Evolutionary conservation across 1,284 basidiomycete species (phyloP), one percentile per base, ranked within the genome.

Genomic region (Stereum hirsutum): DNA sequence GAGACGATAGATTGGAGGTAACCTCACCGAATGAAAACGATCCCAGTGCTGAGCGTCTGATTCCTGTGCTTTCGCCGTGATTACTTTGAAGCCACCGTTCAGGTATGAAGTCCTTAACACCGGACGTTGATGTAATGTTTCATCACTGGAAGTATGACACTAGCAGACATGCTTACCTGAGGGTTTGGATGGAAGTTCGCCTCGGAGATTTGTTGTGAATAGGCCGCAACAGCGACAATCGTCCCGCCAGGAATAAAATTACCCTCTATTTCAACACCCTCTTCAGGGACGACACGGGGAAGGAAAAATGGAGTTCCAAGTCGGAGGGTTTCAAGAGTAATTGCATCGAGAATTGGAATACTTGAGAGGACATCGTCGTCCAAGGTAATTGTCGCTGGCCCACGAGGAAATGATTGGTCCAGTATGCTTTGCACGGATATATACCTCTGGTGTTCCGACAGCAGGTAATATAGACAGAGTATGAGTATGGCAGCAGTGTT

Each of bases 111-210:
- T n/a, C n/a, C n/a, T n/a, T n/a, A n/a, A n/a, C n/a, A n/a, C n/a
- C n/a, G n/a, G n/a, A n/a, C n/a, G n/a, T n/a, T n/a, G n/a, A n/a
- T n/a, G n/a, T n/a, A n/a, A n/a, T n/a, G n/a, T n/a, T n/a, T n/a
- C n/a, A n/a, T n/a, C n/a, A n/a, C n/a, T n/a, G n/a, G n/a, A n/a
- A n/a, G n/a, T n/a, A n/a, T n/a, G n/a, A n/a, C n/a, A n/a, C n/a
- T n/a, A n/a, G n/a, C n/a, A n/a, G n/a, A n/a, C n/a, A n/a, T n/a
- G n/a, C n/a, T 34, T 33, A 45, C 48, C 32, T 40, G 11, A 10
- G 50, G 48, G 14, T 47, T 40, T 10, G 50, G 50, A 12, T n/a
- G 48, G 38, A 52, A 50, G 34, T 52, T 52, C 3, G 48, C 46
- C 19, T 24, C 14, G 20, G 20, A 23, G n/a, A 39, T 42, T 11